Conservation (phyloP, 805 yeast genomes). For the Starmerella davenportii region DNA sequence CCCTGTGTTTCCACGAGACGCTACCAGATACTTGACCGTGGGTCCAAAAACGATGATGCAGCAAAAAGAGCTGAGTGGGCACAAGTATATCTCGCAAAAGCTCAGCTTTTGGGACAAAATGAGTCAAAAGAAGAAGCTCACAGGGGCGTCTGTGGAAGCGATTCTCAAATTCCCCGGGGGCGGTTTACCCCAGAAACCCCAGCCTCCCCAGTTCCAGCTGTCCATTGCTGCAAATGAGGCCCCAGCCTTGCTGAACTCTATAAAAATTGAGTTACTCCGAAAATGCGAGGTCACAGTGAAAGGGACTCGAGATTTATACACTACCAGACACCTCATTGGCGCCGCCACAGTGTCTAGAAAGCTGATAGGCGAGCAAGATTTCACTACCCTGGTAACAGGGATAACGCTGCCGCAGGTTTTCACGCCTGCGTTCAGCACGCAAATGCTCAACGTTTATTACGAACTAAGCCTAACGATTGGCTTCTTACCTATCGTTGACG, state of each 20-base stretch:
- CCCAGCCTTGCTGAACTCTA: background rate
- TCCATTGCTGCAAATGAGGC: background rate
- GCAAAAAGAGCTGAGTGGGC: conserved; percentile 3
- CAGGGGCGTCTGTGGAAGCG: background rate
- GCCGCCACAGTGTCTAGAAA: conserved; percentile 3
- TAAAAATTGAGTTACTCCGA: background rate
- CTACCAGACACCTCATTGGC: conserved; percentile 1
- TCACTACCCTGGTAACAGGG: conserved; percentile 1
- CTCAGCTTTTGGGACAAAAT: conserved; percentile 1
- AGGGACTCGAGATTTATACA: conserved; percentile 1
- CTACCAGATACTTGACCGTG: background rate
- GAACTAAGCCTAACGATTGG: conserved; percentile 1
- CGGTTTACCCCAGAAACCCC: conserved; percentile 4
- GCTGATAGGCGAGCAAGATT: conserved; percentile 1
- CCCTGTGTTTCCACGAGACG: conserved; percentile 2
- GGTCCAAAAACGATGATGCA: background rate
- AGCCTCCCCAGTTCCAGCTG: background rate
- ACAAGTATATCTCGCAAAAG: background rate
- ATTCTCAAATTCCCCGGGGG: background rate
- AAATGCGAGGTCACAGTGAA: conserved; percentile 1
- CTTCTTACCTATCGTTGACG: background rate
- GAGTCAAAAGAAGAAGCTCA: background rate
- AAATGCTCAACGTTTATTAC: conserved; percentile 1
- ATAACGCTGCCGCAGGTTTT: conserved; percentile 1
- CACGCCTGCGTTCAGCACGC: conserved; percentile 2